Percentiles rank a stretch among this genome's conserved stretches.
phyloP scores from a whole-genome alignment of 192 early-diverging fungal genomes.

The Coemansia brasiliensis region DNA sequence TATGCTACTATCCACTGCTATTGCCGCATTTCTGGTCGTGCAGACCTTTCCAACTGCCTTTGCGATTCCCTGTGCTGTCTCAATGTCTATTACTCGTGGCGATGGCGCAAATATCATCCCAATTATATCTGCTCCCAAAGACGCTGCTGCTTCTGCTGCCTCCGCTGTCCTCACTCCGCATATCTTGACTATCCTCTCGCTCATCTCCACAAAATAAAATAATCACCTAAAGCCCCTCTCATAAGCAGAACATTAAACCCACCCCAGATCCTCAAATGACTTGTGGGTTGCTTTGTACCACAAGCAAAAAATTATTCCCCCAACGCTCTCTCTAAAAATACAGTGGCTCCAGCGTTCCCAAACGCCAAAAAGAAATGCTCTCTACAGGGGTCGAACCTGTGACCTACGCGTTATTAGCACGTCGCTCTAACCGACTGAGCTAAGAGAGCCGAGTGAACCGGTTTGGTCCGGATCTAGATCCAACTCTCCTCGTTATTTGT shows the following conservation, averaged over 20 bases:
- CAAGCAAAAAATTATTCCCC: too few species aligned
- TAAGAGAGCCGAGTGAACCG: too few species aligned
- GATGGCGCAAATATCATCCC: conserved; percentile 94
- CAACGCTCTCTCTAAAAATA: too few species aligned
- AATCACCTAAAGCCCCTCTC: too few species aligned
- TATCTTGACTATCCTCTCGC: conserved; percentile 92
- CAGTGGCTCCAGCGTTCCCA: neutral
- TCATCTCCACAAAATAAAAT: conserved; percentile 5
- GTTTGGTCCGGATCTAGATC: too few species aligned
- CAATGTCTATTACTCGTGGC: conserved; percentile 71
- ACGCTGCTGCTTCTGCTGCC: conserved; percentile 75
- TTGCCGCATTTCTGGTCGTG: neutral
- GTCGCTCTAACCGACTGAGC: conserved; percentile 11
- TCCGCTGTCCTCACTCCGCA: conserved; percentile 85
- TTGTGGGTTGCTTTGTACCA: too few species aligned
- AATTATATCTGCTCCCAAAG: conserved; percentile 84
- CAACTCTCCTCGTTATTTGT: too few species aligned
- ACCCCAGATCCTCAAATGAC: too few species aligned
- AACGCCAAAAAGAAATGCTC: conserved; percentile 5
- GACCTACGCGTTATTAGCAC: conserved; percentile 12
- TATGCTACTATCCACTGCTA: neutral
- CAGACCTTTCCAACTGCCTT: conserved; percentile 57
- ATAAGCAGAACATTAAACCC: too few species aligned
- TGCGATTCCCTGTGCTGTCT: conserved; percentile 71
- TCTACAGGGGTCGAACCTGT: conserved; percentile 12